Conservation (phyloP, 139 green algal genomes). For the Chlorella sp. region DNA sequence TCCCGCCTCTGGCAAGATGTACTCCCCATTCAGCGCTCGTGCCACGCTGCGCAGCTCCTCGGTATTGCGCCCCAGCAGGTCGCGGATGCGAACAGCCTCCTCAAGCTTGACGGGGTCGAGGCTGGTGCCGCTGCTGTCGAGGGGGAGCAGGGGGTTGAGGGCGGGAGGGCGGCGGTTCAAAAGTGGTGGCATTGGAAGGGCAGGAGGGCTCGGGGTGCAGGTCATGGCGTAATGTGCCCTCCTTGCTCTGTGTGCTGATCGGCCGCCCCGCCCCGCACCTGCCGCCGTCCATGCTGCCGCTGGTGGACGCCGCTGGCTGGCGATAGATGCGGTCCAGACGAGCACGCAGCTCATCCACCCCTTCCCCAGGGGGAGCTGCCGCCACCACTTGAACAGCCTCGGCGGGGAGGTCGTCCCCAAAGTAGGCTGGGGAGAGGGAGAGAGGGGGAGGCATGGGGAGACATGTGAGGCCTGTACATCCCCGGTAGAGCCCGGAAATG, state of each 20-base stretch:
- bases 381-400: conserved; percentile 72
- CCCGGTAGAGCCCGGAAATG: no score
- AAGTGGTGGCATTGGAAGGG: background rate
- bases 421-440: conserved; percentile 58
- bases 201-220: background rate
- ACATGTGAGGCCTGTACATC: background rate
- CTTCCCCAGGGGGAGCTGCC: background rate
- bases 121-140: background rate
- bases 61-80: conserved; percentile 82
- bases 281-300: conserved; percentile 6
- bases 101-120: conserved; percentile 36
- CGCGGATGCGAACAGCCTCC: conserved; percentile 84
- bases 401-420: conserved; percentile 68
- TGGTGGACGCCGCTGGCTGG: conserved; percentile 7
- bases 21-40: conserved; percentile 85
- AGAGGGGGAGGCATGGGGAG: background rate
- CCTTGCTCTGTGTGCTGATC: background rate
- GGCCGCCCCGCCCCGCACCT: background rate
- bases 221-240: background rate
- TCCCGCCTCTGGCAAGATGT: conserved; percentile 86
- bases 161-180: background rate
- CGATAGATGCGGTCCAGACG: conserved; percentile 47
- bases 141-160: background rate
- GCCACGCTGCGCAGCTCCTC: conserved; percentile 83
- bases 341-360: conserved; percentile 39